These are phyloP conservation scores for Parasitella parasitica DNA, from an alignment of 371 early-diverging fungal genomes.

Conservation along the genomic window DNA sequence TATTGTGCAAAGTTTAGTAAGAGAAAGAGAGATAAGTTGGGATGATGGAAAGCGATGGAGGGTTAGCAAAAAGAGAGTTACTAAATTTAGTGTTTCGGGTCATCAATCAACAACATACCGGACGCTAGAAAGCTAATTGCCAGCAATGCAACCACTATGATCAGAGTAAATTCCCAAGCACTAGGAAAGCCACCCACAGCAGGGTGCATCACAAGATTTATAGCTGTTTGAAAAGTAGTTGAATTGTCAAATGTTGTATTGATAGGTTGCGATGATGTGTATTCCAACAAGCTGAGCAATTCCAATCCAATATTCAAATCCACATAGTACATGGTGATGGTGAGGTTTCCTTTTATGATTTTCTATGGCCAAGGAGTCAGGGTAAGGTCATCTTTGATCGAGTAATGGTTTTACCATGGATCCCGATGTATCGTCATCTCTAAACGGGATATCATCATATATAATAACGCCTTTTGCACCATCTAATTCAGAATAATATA, in stretches of 20 bases:
- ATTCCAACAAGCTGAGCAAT: slow-evolving; percentile 25
- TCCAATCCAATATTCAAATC: slow-evolving; percentile 35
- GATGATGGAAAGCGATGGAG: not conserved
- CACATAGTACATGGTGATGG: slow-evolving; percentile 44
- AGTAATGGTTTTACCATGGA: not conserved
- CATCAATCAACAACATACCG: slow-evolving; percentile 24
- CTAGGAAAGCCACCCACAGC: slow-evolving; percentile 44
- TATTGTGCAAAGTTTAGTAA: not conserved
- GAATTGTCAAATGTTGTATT: slow-evolving; percentile 4
- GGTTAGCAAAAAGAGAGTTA: not conserved
- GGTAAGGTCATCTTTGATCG: not conserved
- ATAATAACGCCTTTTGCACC: slow-evolving; percentile 42
- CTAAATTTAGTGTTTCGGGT: slow-evolving; percentile 7
- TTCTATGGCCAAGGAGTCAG: slow-evolving; percentile 20
- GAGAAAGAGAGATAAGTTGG: slow-evolving; percentile 4
- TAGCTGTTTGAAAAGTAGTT: slow-evolving; percentile 24
- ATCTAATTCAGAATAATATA: slow-evolving; percentile 33
- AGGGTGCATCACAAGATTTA: slow-evolving; percentile 39
- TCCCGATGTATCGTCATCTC: slow-evolving; percentile 34
- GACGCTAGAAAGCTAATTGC: slow-evolving; percentile 54
- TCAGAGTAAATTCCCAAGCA: slow-evolving; percentile 60
- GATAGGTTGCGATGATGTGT: slow-evolving; percentile 11
- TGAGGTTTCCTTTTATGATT: slow-evolving; percentile 31
- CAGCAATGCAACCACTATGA: slow-evolving; percentile 55
- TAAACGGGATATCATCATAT: slow-evolving; percentile 39